Base-by-base conservation (phyloP, 176 grass and related monocot genomes). In the Eragrostis curvula region DNA sequence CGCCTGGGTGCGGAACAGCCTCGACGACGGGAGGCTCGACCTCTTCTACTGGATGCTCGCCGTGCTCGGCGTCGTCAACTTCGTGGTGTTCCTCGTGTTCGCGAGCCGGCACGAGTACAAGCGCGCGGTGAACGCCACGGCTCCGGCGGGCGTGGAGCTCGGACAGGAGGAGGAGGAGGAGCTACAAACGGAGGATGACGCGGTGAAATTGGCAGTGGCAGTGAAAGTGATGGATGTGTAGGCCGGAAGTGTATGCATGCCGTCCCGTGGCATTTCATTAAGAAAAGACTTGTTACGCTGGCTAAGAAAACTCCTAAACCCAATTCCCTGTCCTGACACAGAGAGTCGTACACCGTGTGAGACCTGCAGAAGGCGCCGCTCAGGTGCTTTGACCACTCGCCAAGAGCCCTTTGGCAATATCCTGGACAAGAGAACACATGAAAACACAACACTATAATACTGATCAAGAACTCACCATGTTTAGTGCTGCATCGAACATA, bases 41-140 rank as follows among this genome's bases (percentile, higher is more conserved):
- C 80, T 79, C 15, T 93, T 93, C 79, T 93, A 90, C 59, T 87
- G 81, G 88, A 90, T 88, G 83, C 75, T 93, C 12, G 91, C 80
- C 28, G 85, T 90, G 60, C 79, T 93, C 56, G 91, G 91, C 9
- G 55, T 66, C 40, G 12, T 80, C 18, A 88, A 90, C 73, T 85
- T 93, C 59, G 36, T 8, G 0, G 77, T 42, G 59, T 93, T 90
- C 82, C 80, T 93, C 59, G 14, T 88, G 30, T 85, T 83, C 29
- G 81, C 85, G 1, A 74, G 40, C 13, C 25, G 58, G 49, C 91
- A 93, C 32, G 66, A 85, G 82, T 90, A 93, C 70, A 93, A 58
- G 36, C 17, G 8, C 32, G 16, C 17, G 43, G 21, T 2, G 50
- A 16, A 55, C 2, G n/a, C 43, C 20, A 8, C 42, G 3, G 12